Conservation (phyloP, 73 alveolate species). For the Paramecium sonneborni region DNA sequence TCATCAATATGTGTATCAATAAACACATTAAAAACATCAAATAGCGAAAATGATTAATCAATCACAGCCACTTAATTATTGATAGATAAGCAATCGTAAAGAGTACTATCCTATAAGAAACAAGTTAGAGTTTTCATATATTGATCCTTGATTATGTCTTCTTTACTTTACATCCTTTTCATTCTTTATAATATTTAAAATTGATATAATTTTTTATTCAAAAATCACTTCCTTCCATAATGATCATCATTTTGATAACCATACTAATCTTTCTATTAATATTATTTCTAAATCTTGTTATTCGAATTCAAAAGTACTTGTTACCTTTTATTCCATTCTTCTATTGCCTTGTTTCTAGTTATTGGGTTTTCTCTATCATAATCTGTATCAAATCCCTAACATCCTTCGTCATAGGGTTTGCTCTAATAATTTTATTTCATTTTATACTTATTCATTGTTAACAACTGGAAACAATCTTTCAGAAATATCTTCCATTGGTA, state of each 20-base stretch:
- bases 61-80: slow-evolving; percentile 47
- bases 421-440: background rate
- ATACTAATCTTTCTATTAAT: background rate
- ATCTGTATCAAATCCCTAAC: slow-evolving; percentile 43
- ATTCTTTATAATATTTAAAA: background rate
- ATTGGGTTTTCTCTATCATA: slow-evolving; percentile 62
- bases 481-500: slow-evolving; percentile 36
- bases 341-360: slow-evolving; percentile 3
- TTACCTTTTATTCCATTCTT: background rate
- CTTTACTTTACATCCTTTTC: slow-evolving; percentile 27
- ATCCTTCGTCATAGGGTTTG: slow-evolving; percentile 37
- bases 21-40: slow-evolving; percentile 40
- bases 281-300: background rate
- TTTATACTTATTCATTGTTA: background rate
- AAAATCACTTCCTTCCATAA: background rate
- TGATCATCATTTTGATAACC: background rate
- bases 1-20: slow-evolving; percentile 46
- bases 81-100: slow-evolving; percentile 47
- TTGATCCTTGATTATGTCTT: slow-evolving; percentile 7
- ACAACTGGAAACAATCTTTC: background rate
- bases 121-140: slow-evolving; percentile 24
- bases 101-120: background rate
- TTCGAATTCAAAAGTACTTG: background rate
- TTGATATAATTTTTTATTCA: background rate
- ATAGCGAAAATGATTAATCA: slow-evolving; percentile 27